Evolutionary conservation across 768 basidiomycete species (phyloP).

Genomic region (Rhodotorula babjevae): DNA sequence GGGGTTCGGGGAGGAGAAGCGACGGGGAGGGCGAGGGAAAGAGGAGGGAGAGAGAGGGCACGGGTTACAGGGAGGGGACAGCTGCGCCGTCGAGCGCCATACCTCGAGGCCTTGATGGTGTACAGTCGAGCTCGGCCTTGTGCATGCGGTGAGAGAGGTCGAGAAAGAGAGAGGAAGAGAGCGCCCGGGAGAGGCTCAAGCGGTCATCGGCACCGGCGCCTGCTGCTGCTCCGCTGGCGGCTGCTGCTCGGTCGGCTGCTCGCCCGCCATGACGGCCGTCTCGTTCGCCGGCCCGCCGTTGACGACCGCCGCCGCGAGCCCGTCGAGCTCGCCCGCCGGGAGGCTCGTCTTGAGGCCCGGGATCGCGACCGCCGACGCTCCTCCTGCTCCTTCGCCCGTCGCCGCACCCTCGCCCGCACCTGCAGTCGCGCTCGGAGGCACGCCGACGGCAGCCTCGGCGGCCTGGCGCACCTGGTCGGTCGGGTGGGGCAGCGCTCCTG

Average conservation of each 20-base stretch:
- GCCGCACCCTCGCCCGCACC: no score
- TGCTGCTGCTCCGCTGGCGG: no score
- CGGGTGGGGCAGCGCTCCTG: neutral
- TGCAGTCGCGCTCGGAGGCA: no score
- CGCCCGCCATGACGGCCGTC: slow-evolving; percentile 27
- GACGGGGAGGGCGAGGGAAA: no score
- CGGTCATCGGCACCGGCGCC: neutral
- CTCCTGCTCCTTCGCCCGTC: no score
- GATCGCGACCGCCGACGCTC: slow-evolving; percentile 1
- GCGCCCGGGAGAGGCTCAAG: neutral
- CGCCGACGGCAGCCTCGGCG: neutral
- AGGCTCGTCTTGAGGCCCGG: slow-evolving; percentile 14
- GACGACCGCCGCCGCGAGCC: slow-evolving; percentile 16
- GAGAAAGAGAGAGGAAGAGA: neutral
- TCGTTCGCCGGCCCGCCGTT: slow-evolving; percentile 29
- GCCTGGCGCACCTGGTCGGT: slow-evolving; percentile 14
- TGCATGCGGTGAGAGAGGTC: neutral
- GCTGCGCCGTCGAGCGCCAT: no score
- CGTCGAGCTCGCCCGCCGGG: slow-evolving; percentile 24
- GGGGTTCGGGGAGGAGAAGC: no score
- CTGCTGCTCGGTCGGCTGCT: slow-evolving; percentile 11
- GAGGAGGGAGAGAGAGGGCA: no score
- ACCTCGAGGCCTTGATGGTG: no score
- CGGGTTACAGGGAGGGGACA: no score
- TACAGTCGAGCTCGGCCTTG: no score